A percentile compares a stretch with the other conserved stretches of the same genome.
phyloP scores from a whole-genome alignment of 2,329 filamentous ascomycete species.

The Pyrenophora tritici-repentis region DNA sequence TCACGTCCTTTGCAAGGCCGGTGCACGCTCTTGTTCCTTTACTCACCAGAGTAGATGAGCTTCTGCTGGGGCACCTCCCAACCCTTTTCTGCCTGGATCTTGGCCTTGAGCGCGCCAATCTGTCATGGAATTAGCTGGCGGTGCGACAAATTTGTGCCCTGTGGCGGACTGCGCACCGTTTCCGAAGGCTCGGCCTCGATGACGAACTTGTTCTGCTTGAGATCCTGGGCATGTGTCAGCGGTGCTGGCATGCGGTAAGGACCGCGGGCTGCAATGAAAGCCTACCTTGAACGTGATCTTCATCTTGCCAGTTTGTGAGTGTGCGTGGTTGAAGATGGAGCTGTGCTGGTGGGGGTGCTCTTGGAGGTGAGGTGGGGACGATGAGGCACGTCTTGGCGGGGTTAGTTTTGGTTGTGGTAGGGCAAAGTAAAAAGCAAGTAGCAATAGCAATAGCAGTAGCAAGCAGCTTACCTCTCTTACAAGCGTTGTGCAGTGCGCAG shows the following conservation, averaged over 20 bases:
- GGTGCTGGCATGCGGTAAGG: not conserved
- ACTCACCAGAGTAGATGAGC: conserved; percentile 92
- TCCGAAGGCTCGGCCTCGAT: conserved; percentile 94
- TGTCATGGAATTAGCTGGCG: conserved; percentile 47
- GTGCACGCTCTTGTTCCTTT: conserved; percentile 29
- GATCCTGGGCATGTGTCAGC: conserved; percentile 66
- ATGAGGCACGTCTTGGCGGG: conserved; percentile 14
- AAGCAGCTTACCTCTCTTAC: not conserved
- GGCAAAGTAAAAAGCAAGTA: conserved; percentile 3
- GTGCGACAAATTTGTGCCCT: conserved; percentile 8
- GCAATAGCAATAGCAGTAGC: too few relatives aligned
- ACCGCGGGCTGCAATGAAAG: conserved; percentile 22
- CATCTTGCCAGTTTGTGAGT: conserved; percentile 53
- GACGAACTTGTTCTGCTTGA: conserved; percentile 98
- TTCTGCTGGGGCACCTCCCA: conserved; percentile 92
- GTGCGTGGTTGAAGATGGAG: conserved; percentile 24
- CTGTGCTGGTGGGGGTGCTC: conserved; percentile 33
- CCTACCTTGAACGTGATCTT: conserved; percentile 73
- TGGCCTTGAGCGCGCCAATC: conserved; percentile 90
- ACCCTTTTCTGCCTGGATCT: conserved; percentile 89
- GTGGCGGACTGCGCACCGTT: conserved; percentile 64
- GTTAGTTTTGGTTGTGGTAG: not conserved
- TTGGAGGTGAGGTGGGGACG: conserved; percentile 20
- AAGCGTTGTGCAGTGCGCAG: not conserved
- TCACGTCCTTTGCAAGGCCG: conserved; percentile 8